phyloP scores from a whole-genome alignment of 495 filamentous ascomycete species.

The Pyrenula aspistea region DNA sequence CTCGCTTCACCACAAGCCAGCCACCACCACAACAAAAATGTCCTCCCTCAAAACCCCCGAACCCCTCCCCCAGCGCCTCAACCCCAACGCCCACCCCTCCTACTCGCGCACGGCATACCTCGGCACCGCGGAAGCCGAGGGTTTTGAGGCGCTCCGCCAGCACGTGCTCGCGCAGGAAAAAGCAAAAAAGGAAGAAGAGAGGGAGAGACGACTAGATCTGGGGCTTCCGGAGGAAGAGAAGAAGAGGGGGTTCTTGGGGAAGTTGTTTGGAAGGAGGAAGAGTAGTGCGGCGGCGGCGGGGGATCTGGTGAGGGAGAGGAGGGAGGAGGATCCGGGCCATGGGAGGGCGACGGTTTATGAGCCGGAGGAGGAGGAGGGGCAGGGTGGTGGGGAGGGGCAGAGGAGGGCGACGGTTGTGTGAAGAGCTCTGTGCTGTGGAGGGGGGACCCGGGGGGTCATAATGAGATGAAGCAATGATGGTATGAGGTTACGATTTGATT shows the following conservation, averaged over 20 bases:
- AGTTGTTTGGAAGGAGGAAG: neutral
- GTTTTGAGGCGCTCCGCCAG: neutral
- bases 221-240: neutral
- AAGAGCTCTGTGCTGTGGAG: too few relatives aligned
- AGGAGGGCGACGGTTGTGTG: too few relatives aligned
- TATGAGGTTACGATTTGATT: too few relatives aligned
- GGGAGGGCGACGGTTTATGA: neutral
- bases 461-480: too few relatives aligned
- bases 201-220: neutral
- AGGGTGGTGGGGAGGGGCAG: neutral
- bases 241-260: neutral
- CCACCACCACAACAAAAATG: neutral
- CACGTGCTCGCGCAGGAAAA: neutral
- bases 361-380: neutral
- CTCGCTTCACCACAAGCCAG: too few relatives aligned
- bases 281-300: neutral
- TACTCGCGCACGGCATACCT: neutral
- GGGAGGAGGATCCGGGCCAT: neutral
- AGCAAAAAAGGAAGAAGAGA: neutral
- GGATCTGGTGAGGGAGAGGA: too few relatives aligned
- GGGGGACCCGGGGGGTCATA: too few relatives aligned
- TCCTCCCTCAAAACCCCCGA: neutral
- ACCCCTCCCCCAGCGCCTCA: neutral
- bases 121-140: neutral
- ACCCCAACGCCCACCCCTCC: neutral